Base-by-base conservation (phyloP, 1,284 basidiomycete genomes). In the Boletus semigastroideus region DNA sequence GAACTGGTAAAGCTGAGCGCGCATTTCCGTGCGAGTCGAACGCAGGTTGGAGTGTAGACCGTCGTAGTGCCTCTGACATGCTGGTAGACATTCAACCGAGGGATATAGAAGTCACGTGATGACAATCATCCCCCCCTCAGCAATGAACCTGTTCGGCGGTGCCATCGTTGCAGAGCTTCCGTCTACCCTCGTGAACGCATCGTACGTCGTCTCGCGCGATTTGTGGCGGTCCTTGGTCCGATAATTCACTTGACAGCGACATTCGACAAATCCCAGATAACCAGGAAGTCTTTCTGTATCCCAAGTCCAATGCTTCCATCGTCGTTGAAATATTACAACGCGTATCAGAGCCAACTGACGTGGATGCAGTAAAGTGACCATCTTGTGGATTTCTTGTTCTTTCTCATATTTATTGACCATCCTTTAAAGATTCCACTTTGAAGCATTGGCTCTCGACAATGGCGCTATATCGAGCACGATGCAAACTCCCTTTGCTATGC, bases 201-300 rank as follows among this genome's bases (percentile, higher is more conserved):
- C 92, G 95, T 96, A 74, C 61, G 90, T 75, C 61, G 90, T 75
- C 28, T 16, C 49, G 53, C 38, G 56, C 37, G 17, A 43, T 42
- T 49, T 12, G 16, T 44, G 20, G 31, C 13, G 22, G 25, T 41
- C 12, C 33, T 30, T 33, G 36, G 20, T 42, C 42, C 37, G 10
- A 5, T 47, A 33, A 54, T 11, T n/a, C 16, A 22, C 8, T 40
- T 40, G 19, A 38, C 69, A 98, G 95, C 55, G 80, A 88, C 58
- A 58, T 97, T 3, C 92, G 96, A 54, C 93, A 98, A 74, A 80
- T 99, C 12, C 96, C 97, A n/a, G 91, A 99, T 68, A 94, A 84
- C 13, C 96, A 99, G 71, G 97, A 99, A 68, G 95, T 98, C 41
- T 90, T 94, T 68, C 71, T 98, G 37, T 86, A 86, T 46, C 78